A percentile compares a stretch with the other conserved stretches of the same genome.
These are phyloP conservation scores for Botrytis byssoidea DNA, from an alignment of 2,329 filamentous ascomycete genomes.

Conservation along the genomic window DNA sequence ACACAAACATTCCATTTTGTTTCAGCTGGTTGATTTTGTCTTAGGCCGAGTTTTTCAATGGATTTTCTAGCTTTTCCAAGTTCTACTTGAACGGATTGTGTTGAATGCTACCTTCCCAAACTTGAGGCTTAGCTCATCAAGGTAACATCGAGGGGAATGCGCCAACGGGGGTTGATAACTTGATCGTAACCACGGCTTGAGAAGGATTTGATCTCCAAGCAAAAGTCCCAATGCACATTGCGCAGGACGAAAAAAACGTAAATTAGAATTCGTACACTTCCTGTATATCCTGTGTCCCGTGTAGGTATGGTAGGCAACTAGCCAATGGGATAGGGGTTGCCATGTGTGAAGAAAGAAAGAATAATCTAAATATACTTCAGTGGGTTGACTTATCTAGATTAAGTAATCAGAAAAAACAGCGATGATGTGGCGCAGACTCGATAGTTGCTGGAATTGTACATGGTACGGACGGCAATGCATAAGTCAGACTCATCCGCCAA, in stretches of 20 bases:
- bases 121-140: conserved; percentile 1
- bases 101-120: conserved; percentile 2
- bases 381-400: not conserved
- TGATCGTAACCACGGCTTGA: not conserved
- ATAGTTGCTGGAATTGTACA: not conserved
- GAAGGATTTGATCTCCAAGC: not conserved
- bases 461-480: not conserved
- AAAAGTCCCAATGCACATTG: not conserved
- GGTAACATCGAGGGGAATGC: not conserved
- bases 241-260: not conserved
- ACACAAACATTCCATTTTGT: not conserved
- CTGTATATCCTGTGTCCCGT: not conserved
- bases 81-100: not conserved
- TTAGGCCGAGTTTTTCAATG: not conserved
- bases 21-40: conserved; percentile 1
- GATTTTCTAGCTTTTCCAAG: not conserved
- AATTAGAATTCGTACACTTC: not conserved
- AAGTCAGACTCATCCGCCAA: not conserved
- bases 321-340: not conserved
- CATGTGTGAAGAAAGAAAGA: not conserved
- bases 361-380: conserved; percentile 5
- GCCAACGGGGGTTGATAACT: not conserved
- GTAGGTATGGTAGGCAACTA: not conserved
- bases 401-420: not conserved
- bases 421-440: conserved; percentile 7